Conservation (phyloP, 257 asterid species). For the Salvia splendens region DNA sequence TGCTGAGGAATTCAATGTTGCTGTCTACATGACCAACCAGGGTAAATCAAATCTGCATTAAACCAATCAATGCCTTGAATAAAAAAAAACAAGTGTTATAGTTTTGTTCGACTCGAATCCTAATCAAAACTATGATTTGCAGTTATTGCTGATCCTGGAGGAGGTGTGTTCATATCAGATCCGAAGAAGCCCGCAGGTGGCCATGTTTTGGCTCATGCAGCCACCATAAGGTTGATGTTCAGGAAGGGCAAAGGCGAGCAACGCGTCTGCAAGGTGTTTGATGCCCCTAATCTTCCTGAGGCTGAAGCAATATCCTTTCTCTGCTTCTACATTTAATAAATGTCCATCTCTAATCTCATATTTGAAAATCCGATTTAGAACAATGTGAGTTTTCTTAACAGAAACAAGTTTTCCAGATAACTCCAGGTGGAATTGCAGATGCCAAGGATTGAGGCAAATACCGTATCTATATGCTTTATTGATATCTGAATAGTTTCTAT, state of each 20-base stretch:
- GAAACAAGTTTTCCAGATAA: constrained; percentile 80
- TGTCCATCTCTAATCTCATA: constrained; percentile 11
- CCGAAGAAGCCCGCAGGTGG: constrained; percentile 99
- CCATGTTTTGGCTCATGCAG: constrained; percentile 96
- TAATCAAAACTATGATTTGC: constrained; percentile 35
- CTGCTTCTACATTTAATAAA: background rate
- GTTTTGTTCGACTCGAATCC: background rate
- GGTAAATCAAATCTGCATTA: constrained; percentile 44
- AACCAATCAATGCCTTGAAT: background rate
- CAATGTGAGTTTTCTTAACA: constrained; percentile 45
- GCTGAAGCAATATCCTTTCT: constrained; percentile 93
- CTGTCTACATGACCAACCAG: constrained; percentile 99
- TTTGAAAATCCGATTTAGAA: background rate
- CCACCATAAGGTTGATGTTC: constrained; percentile 93
- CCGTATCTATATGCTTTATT: constrained; percentile 13
- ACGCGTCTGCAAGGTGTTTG: constrained; percentile 97
- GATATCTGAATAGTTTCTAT: constrained; percentile 11
- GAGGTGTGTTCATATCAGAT: constrained; percentile 95
- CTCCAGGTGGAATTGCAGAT: constrained; percentile 97
- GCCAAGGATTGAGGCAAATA: constrained; percentile 68
- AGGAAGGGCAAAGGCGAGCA: constrained; percentile 99
- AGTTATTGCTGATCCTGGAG: constrained; percentile 99
- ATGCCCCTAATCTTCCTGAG: constrained; percentile 99
- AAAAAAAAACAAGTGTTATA: constrained; percentile 3
- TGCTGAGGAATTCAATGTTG: constrained; percentile 96